A percentile compares a stretch with the other conserved stretches of the same genome.
phyloP scores from a whole-genome alignment of 164 flowering plant species.

The Vitis labrusca region DNA sequence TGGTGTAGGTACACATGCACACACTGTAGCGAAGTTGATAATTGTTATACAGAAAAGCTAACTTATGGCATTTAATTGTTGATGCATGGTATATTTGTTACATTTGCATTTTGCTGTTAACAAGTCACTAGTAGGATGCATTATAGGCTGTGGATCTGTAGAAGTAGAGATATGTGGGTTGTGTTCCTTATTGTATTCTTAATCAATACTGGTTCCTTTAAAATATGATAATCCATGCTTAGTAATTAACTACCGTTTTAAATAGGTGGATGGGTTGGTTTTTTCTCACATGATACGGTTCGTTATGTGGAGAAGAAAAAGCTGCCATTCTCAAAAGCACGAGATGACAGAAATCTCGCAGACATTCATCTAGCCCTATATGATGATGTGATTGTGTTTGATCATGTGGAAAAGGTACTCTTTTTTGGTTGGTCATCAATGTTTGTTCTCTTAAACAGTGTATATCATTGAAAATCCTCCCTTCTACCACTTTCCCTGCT shows the following conservation, averaged over 20 bases:
- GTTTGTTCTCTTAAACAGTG: too few species aligned
- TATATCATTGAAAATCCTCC: too few species aligned
- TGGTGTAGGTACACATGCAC: too few species aligned
- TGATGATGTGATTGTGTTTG: constrained; percentile 90
- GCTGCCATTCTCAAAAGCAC: constrained; percentile 76
- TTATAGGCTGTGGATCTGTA: too few species aligned
- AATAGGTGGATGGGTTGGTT: constrained; percentile 96
- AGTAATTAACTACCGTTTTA: constrained; percentile 12
- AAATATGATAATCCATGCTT: neutral
- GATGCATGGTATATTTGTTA: neutral
- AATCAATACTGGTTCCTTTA: neutral
- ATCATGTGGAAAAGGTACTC: constrained; percentile 91
- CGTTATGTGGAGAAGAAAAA: constrained; percentile 83
- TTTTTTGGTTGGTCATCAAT: neutral
- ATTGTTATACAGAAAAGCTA: too few species aligned
- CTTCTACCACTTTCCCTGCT: too few species aligned
- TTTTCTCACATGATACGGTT: constrained; percentile 90
- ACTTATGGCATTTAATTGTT: too few species aligned
- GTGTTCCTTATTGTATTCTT: neutral
- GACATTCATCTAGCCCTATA: constrained; percentile 91
- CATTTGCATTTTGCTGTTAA: neutral
- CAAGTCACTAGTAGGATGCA: too few species aligned
- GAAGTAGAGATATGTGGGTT: neutral
- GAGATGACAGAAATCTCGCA: constrained; percentile 71
- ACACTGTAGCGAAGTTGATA: too few species aligned